Conservation (phyloP, 768 basidiomycete genomes). For the Mycena vulgaris region DNA sequence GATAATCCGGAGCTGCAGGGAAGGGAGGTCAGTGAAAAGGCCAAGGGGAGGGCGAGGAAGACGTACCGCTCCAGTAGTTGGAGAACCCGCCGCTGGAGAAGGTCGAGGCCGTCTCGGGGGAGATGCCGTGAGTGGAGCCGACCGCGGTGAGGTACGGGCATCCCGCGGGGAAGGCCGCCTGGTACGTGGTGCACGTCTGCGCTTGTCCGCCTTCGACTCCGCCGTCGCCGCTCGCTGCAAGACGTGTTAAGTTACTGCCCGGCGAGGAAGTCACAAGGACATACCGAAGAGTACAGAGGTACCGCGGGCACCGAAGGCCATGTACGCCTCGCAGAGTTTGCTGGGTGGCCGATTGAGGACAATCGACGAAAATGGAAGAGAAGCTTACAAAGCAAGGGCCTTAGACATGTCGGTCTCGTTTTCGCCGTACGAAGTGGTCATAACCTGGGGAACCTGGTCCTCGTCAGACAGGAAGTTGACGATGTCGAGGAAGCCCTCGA, state of each 20-base stretch:
- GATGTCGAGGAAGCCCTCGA: conserved; percentile 67
- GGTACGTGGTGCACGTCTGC: conserved; percentile 30
- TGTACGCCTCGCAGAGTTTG: conserved; percentile 50
- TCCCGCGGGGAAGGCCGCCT: conserved; percentile 35
- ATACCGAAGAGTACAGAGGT: conserved; percentile 59
- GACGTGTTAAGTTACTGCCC: too few species aligned
- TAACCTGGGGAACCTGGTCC: conserved; percentile 67
- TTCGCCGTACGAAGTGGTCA: conserved; percentile 76
- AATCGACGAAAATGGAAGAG: not conserved
- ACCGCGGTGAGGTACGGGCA: conserved; percentile 36
- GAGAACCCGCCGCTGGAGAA: conserved; percentile 37
- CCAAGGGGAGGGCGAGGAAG: conserved; percentile 44
- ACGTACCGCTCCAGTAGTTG: conserved; percentile 25
- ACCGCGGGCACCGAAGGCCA: conserved; percentile 64
- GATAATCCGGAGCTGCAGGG: conserved; percentile 17
- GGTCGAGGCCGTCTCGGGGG: conserved; percentile 30
- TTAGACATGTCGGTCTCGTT: conserved; percentile 66
- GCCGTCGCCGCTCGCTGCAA: conserved; percentile 60
- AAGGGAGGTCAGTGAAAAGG: not conserved
- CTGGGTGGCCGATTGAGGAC: not conserved
- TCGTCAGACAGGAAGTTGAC: conserved; percentile 66
- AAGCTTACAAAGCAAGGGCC: conserved; percentile 29
- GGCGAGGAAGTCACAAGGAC: conserved; percentile 38
- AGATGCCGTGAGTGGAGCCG: conserved; percentile 22
- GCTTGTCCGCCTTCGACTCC: conserved; percentile 53